Evolutionary conservation across 2,329 filamentous ascomycete species (phyloP).

Genomic region (Pleurostoma richardsiae): DNA sequence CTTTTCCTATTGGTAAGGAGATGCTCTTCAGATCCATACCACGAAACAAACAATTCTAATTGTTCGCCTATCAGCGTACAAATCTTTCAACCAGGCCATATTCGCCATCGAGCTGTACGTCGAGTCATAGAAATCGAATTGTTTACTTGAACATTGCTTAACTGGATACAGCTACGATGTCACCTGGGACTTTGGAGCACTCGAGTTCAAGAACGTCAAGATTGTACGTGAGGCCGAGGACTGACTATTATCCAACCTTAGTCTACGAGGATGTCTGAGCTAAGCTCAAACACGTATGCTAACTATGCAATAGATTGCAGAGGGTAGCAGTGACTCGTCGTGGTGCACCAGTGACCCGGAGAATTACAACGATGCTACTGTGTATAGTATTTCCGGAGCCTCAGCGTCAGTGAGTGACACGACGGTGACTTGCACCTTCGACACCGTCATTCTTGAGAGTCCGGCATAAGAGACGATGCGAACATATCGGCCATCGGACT

Average conservation of each 20-base stretch:
- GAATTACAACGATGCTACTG: conserved; percentile 29
- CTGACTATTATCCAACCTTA: neutral
- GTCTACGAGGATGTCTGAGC: too few relatives aligned
- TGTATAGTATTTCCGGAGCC: conserved; percentile 26
- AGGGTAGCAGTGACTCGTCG: conserved; percentile 16
- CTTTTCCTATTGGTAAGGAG: conserved; percentile 20
- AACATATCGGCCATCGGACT: too few relatives aligned
- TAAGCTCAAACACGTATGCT: too few relatives aligned
- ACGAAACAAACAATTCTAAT: too few relatives aligned
- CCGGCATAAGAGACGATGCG: conserved; percentile 13
- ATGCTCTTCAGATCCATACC: too few relatives aligned
- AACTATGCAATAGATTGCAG: neutral
- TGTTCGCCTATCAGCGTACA: neutral
- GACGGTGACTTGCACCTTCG: conserved; percentile 35
- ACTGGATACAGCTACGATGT: conserved; percentile 18
- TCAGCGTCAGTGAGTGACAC: conserved; percentile 23
- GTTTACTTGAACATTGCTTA: neutral
- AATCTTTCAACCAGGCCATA: conserved; percentile 31
- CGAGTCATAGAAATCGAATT: neutral
- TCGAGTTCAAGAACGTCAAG: conserved; percentile 36
- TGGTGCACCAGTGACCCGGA: conserved; percentile 28
- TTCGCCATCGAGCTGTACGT: conserved; percentile 33
- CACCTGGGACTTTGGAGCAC: conserved; percentile 31
- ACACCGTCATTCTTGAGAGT: conserved; percentile 36
- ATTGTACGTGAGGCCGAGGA: conserved; percentile 28